Percentiles rank a stretch among this genome's conserved stretches.
These are phyloP conservation scores for Solioccasus polychromus DNA, from an alignment of 768 basidiomycete species.

Conservation along the genomic window DNA sequence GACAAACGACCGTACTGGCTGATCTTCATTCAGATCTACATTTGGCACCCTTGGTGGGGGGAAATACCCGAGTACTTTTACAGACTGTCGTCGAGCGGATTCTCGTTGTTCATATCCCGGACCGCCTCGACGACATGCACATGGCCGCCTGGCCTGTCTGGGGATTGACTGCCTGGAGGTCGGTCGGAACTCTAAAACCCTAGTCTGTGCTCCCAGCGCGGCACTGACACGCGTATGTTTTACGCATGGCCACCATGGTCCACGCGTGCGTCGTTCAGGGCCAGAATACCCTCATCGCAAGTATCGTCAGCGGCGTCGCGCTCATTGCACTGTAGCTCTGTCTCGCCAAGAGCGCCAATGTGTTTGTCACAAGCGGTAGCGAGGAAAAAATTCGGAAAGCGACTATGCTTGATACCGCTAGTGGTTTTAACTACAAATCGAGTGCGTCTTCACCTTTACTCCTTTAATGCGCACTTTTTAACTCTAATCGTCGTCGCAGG, in stretches of 20 bases:
- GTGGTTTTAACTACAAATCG: slow-evolving; percentile 72
- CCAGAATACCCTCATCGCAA: slow-evolving; percentile 77
- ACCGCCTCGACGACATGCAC: slow-evolving; percentile 65
- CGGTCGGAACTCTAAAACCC: slow-evolving; percentile 7
- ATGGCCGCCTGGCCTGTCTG: slow-evolving; percentile 76
- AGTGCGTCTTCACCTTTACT: slow-evolving; percentile 37
- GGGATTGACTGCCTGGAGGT: slow-evolving; percentile 86
- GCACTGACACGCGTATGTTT: background rate
- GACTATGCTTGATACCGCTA: slow-evolving; percentile 64
- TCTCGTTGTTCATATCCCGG: slow-evolving; percentile 62
- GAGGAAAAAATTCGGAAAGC: slow-evolving; percentile 70
- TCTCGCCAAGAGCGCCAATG: slow-evolving; percentile 68
- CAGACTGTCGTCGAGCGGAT: slow-evolving; percentile 75
- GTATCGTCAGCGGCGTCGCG: slow-evolving; percentile 84
- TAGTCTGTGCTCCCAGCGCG: background rate
- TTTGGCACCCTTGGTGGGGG: slow-evolving; percentile 69
- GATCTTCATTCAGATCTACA: slow-evolving; percentile 31
- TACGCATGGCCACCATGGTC: slow-evolving; percentile 58
- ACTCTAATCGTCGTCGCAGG: slow-evolving; percentile 24
- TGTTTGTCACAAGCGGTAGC: slow-evolving; percentile 79
- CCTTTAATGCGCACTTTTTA: background rate
- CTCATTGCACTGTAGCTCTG: slow-evolving; percentile 72
- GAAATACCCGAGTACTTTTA: slow-evolving; percentile 62
- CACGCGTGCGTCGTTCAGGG: slow-evolving; percentile 61
- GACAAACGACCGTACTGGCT: background rate